Evolutionary conservation across 2,329 filamentous ascomycete species (phyloP), one percentile per base, ranked within the genome.

Genomic region (Xylariales sp.): DNA sequence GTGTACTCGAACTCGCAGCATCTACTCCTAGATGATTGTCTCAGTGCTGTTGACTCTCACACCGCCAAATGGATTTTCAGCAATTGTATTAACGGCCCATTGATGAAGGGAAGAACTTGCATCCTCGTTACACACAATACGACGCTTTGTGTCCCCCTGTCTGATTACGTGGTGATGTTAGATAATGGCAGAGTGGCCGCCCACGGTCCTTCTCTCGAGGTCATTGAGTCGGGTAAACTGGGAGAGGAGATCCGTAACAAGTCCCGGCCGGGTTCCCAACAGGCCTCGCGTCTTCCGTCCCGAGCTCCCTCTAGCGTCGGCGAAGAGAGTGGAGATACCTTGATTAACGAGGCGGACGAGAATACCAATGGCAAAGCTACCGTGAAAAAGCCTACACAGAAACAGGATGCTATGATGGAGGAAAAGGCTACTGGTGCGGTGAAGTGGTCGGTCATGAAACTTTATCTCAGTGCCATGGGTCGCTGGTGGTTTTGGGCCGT

Each of bases 51-150:
- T 41, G 96, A 99, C 79, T 97, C 96, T 3, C 96, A 99, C 75
- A 98, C 96, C 0, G 94, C 94, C 1, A 97, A 97, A 79, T 97
- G 97, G 91, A 98, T 99, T 72, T 98, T 98, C 81, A 92, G 91
- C 77, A 92, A 97, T 80, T 97, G 94, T 67, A 90, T 99, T 71
- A 90, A 90, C 74, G 96, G 96, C 1, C 92, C 93, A 5, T 82
- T 99, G 59, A 98, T 99, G 96, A 83, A 87, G 65, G 86, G 90
- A 76, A 90, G 96, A 49, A 98, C 96, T 34, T 98, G 96, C 79
- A 93, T 99, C 62, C 85, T 99, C 50, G 95, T 99, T 43, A 97
- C 96, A 0, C 96, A 99, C 83, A 99, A 98, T 76, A 88, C 96
- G 34, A 88, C 92, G n/a, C 87, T 99, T 18, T 96, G 93, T 73